Evolutionary conservation across 768 basidiomycete genomes (phyloP).

Genomic region (Macrolepiota fuliginosa): DNA sequence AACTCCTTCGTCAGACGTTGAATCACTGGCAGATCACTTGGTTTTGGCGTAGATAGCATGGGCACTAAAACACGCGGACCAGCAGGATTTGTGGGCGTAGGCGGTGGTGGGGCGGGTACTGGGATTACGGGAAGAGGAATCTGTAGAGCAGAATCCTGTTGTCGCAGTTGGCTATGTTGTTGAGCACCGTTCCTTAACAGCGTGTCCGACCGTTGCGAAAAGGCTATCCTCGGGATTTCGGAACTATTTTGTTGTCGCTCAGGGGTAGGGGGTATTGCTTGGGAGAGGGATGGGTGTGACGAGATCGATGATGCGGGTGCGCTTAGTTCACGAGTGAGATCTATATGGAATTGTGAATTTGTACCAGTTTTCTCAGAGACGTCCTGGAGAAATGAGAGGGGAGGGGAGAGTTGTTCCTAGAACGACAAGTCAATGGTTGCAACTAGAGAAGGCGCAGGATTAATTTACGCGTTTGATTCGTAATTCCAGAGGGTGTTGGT

Average conservation of each 20-base stretch:
- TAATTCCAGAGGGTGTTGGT: not conserved
- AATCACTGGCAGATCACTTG: constrained; percentile 8
- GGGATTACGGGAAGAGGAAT: not conserved
- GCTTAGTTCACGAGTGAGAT: not conserved
- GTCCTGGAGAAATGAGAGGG: not conserved
- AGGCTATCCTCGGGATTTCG: not conserved
- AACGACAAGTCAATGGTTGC: not conserved
- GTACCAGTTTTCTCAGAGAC: not conserved
- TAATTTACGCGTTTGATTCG: not conserved
- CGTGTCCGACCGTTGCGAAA: not conserved
- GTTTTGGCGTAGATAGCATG: not conserved
- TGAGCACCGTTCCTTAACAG: not conserved
- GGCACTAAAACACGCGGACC: not conserved
- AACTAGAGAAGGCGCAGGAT: not conserved
- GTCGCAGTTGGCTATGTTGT: not conserved
- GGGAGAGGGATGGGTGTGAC: not conserved
- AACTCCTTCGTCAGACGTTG: constrained; percentile 24
- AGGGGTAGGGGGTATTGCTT: not conserved
- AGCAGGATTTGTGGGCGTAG: not conserved
- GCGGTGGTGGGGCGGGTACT: not conserved
- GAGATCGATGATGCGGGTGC: not conserved
- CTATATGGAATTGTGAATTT: not conserved
- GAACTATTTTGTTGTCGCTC: not conserved
- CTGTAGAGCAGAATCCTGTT: not conserved
- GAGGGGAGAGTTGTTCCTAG: not conserved